phyloP scores from a whole-genome alignment of 257 asterid species.

The Nicotiana paniculata region DNA sequence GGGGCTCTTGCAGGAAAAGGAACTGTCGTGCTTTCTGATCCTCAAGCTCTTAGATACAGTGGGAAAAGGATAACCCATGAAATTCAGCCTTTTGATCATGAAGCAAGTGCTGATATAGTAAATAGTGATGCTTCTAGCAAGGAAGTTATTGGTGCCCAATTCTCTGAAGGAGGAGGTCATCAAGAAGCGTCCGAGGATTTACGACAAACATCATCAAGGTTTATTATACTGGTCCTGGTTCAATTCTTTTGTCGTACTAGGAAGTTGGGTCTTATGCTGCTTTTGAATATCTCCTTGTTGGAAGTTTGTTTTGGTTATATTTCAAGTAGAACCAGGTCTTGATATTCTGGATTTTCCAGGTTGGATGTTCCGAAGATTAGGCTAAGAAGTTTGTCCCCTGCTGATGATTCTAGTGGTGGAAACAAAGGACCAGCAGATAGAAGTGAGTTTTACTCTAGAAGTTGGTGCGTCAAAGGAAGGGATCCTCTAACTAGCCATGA shows the following conservation, averaged over 20 bases:
- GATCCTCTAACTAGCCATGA: constrained; percentile 11
- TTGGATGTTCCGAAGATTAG: constrained; percentile 34
- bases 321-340: constrained; percentile 20
- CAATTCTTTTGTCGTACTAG: background rate
- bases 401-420: constrained; percentile 29
- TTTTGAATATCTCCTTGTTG: background rate
- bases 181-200: constrained; percentile 17
- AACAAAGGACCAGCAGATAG: constrained; percentile 45
- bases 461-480: constrained; percentile 84
- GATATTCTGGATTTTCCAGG: constrained; percentile 51
- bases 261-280: background rate
- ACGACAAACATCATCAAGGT: constrained; percentile 48
- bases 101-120: constrained; percentile 18
- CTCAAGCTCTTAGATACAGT: constrained; percentile 21
- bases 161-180: constrained; percentile 18
- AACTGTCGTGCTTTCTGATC: constrained; percentile 16
- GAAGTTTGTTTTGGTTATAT: constrained; percentile 15
- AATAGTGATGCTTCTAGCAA: constrained; percentile 21
- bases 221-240: constrained; percentile 8
- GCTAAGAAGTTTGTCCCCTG: constrained; percentile 43
- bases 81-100: constrained; percentile 23
- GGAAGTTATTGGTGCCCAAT: constrained; percentile 18
- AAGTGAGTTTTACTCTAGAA: constrained; percentile 68
- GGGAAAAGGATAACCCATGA: constrained; percentile 21
- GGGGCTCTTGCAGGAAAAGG: constrained; percentile 60